Percentiles rank a stretch among this genome's conserved stretches.
Conservation (phyloP, 169 alveolate species). For the Plasmodium gaboni region DNA sequence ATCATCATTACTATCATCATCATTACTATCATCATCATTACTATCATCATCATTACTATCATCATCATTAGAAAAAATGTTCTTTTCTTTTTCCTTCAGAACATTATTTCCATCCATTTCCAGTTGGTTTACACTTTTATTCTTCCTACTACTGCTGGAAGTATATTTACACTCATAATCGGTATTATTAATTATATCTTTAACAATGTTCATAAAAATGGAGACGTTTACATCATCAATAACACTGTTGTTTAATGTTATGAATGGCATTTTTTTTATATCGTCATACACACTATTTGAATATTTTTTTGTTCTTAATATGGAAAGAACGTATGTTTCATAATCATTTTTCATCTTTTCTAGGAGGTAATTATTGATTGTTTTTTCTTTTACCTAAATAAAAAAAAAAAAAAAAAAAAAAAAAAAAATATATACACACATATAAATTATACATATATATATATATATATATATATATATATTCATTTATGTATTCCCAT, state of each 20-base stretch:
- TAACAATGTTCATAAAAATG: slow-evolving; percentile 23
- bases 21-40: neutral
- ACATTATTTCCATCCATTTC: neutral
- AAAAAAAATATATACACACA: neutral
- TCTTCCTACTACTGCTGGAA: neutral
- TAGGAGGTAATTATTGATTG: slow-evolving; percentile 21
- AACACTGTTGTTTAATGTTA: slow-evolving; percentile 14
- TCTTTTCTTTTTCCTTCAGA: neutral
- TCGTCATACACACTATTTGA: slow-evolving; percentile 47
- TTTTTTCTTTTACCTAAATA: slow-evolving; percentile 35
- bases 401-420: neutral
- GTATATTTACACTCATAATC: slow-evolving; percentile 19
- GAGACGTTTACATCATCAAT: slow-evolving; percentile 19
- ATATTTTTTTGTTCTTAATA: slow-evolving; percentile 9
- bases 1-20: neutral
- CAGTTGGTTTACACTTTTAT: neutral
- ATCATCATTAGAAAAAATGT: neutral
- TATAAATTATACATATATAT: neutral
- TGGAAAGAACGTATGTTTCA: slow-evolving; percentile 9
- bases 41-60: neutral
- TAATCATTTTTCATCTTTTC: slow-evolving; percentile 43
- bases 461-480: neutral
- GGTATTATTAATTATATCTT: slow-evolving; percentile 12
- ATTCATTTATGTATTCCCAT: neutral
- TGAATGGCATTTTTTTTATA: slow-evolving; percentile 15